Base-by-base conservation (phyloP, 768 basidiomycete genomes). In the Tylopilus subfusipes region DNA sequence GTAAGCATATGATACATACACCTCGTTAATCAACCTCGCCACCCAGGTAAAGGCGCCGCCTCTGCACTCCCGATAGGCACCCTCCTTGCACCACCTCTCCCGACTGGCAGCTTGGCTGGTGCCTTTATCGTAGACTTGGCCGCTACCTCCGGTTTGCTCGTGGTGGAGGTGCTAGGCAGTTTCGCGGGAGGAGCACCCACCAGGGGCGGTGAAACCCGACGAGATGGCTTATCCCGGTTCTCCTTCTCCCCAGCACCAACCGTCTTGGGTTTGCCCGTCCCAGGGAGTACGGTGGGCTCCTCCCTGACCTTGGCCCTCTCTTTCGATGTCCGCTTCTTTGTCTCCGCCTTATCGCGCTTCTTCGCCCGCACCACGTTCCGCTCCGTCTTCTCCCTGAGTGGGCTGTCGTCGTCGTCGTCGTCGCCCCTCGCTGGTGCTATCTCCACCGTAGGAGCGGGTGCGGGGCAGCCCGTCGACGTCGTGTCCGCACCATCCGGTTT, bases 11-110 rank as follows among this genome's bases (percentile, higher is more conserved):
- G 59, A 50, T 53, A 48, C 25, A 49, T 50, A 22, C 21, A 30
- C 34, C 7, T 21, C 14, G 13, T 51, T 34, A 10, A 47, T 70
- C 62, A 83, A 16, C 76, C 76, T 63, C 77, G 77, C 78, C 83
- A 78, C 1, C 75, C 74, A 31, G 77, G 80, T 12, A 69, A 68
- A 7, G 76, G 68, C 5, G 82, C 82, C 5, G 85, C 86, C 52
- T 86, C 84, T 2, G 77, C 76, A 58, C 85, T 87, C 56, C 82
- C 80, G n/a, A 87, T 72, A 5, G 78, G 83, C 24, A 90, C 86
- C 53, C 86, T 75, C 60, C 86, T 74, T 5, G 87, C 79, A 7
- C 85, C 86, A 27, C 75, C 76, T 55, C 68, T 74, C 61, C 68
- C 60, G 9, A 58, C 56, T 22, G 73, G 70, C n/a, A 72, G 36